Percentiles rank a stretch among this genome's conserved stretches.
Evolutionary conservation across 495 filamentous ascomycete genomes (phyloP).

Genomic region (Aspergillus saccharolyticus): DNA sequence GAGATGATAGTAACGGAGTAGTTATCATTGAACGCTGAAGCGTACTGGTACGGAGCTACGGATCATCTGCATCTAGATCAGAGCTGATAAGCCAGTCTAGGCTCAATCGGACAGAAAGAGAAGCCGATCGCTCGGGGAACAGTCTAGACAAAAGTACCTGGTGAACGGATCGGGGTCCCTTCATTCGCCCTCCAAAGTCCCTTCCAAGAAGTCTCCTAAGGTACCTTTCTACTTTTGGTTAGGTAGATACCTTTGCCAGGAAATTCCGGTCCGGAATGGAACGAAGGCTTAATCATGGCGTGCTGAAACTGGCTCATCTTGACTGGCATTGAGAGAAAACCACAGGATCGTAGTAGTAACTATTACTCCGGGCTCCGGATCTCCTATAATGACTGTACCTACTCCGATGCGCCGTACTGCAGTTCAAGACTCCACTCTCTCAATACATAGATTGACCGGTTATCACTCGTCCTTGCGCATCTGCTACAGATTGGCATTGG

Average conservation of each 20-base stretch:
- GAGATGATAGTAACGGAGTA: background rate
- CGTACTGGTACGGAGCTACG: background rate
- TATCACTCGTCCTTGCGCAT: background rate
- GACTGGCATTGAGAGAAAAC: background rate
- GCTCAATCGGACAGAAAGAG: constrained; percentile 8
- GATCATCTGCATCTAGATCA: constrained; percentile 3
- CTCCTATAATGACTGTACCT: no score
- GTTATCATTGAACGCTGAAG: background rate
- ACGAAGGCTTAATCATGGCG: background rate
- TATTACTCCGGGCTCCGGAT: no score
- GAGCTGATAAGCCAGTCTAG: constrained; percentile 13
- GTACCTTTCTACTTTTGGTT: background rate
- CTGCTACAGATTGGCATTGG: background rate
- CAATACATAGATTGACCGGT: background rate
- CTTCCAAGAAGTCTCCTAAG: no score
- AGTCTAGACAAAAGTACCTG: constrained; percentile 8
- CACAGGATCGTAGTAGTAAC: no score
- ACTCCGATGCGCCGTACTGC: no score
- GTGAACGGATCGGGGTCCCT: background rate
- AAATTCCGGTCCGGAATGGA: background rate
- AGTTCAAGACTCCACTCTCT: background rate
- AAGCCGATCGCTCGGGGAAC: constrained; percentile 8
- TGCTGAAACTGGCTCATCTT: no score
- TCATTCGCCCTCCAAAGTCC: no score
- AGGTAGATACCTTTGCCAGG: background rate